phyloP scores from a whole-genome alignment of 257 asterid genomes.

The Plantago elongata region DNA sequence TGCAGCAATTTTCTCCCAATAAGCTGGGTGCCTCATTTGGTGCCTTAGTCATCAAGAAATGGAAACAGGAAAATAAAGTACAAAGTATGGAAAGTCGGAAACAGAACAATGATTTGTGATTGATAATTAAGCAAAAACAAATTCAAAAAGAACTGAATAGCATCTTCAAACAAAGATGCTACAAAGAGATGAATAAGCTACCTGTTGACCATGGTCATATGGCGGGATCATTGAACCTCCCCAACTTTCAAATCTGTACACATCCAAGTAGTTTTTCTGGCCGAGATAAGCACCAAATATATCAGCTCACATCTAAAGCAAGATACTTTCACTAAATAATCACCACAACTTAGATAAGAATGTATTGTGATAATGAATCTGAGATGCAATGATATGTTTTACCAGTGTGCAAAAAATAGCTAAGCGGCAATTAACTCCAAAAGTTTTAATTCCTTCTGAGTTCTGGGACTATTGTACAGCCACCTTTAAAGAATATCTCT shows the following conservation, averaged over 20 bases:
- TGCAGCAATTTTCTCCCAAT: background rate
- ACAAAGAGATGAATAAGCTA: slow-evolving; percentile 22
- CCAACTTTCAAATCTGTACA: slow-evolving; percentile 88
- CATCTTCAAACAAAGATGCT: slow-evolving; percentile 8
- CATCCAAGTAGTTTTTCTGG: slow-evolving; percentile 96
- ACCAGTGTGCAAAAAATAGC: slow-evolving; percentile 10
- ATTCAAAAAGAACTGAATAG: slow-evolving; percentile 13
- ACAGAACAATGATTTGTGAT: slow-evolving; percentile 9
- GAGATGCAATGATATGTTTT: background rate
- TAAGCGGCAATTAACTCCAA: background rate
- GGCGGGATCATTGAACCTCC: slow-evolving; percentile 88
- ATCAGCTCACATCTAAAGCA: slow-evolving; percentile 12
- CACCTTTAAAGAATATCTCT: slow-evolving; percentile 3
- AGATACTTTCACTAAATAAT: slow-evolving; percentile 9
- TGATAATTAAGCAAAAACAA: slow-evolving; percentile 6
- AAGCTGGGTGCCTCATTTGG: background rate
- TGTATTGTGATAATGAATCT: background rate
- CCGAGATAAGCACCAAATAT: slow-evolving; percentile 20
- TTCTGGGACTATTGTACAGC: slow-evolving; percentile 5
- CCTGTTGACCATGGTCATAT: slow-evolving; percentile 78
- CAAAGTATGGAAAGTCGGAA: slow-evolving; percentile 4
- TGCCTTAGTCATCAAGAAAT: background rate
- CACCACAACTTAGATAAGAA: slow-evolving; percentile 10
- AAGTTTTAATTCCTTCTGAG: slow-evolving; percentile 9
- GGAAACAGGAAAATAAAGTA: background rate